Conservation (phyloP, 768 basidiomycete species). For the Aureoboletus auriporus region DNA sequence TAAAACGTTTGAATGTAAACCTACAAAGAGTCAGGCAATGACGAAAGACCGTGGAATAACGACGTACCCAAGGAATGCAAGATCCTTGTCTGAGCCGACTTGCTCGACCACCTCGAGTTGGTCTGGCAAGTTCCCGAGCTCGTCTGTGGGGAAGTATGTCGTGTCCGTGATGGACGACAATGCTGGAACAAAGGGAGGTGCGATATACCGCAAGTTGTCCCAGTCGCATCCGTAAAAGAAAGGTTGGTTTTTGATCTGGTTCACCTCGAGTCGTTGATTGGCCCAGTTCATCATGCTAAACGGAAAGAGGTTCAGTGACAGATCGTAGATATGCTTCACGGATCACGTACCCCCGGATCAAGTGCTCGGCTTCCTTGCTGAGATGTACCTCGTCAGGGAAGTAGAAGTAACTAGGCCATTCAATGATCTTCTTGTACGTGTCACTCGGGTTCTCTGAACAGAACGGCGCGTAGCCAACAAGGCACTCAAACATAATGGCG, state of each 20-base stretch:
- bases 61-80: conserved; percentile 62
- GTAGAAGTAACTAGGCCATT: conserved; percentile 87
- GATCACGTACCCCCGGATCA: conserved; percentile 70
- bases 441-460: conserved; percentile 96
- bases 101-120: conserved; percentile 58
- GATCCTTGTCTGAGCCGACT: conserved; percentile 61
- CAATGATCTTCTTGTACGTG: conserved; percentile 97
- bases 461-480: conserved; percentile 97
- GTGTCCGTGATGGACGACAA: conserved; percentile 91
- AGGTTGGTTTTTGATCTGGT: conserved; percentile 87
- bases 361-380: conserved; percentile 85
- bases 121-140: conserved; percentile 67
- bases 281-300: conserved; percentile 83
- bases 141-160: conserved; percentile 95
- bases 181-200: conserved; percentile 93
- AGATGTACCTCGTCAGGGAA: conserved; percentile 97
- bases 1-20: conserved; percentile 83
- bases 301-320: conserved; percentile 5
- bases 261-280: conserved; percentile 67
- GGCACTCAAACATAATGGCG: conserved; percentile 98
- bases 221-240: conserved; percentile 98
- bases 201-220: conserved; percentile 86
- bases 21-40: conserved; percentile 33
- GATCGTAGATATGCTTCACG: neutral
- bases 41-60: neutral